Conservation (phyloP, 2,329 filamentous ascomycete genomes). For the Scytalidium lignicola region DNA sequence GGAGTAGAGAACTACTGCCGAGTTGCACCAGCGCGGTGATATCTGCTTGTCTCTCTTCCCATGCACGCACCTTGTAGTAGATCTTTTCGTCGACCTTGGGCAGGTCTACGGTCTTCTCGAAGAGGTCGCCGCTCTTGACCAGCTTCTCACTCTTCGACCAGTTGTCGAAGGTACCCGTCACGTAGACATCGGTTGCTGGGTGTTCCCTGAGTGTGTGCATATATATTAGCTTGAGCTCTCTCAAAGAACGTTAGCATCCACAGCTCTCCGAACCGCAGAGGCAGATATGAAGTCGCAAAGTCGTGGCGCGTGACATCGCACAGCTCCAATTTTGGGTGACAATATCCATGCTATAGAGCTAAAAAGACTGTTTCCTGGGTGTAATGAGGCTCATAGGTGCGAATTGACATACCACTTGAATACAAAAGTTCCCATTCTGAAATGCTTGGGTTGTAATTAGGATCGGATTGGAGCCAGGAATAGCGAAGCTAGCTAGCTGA, state of each 20-base stretch:
- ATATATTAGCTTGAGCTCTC: constrained; percentile 12
- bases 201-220: constrained; percentile 62
- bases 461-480: too few relatives aligned
- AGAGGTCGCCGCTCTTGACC: constrained; percentile 66
- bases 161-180: constrained; percentile 92
- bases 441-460: background rate
- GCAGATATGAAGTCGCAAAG: background rate
- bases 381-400: background rate
- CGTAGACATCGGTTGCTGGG: constrained; percentile 77
- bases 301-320: too few relatives aligned
- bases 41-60: background rate
- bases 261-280: background rate
- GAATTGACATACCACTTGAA: constrained; percentile 29
- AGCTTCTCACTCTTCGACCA: constrained; percentile 86
- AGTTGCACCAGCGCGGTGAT: too few relatives aligned
- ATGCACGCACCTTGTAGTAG: constrained; percentile 78
- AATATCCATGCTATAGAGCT: too few relatives aligned
- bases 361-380: background rate
- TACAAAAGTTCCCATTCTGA: constrained; percentile 30
- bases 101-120: constrained; percentile 77
- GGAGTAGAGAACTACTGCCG: too few relatives aligned
- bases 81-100: constrained; percentile 65
- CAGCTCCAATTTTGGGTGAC: too few relatives aligned
- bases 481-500: too few relatives aligned
- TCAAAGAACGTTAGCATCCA: background rate